Base-by-base conservation (phyloP, 768 basidiomycete species). In the Phlebiopsis flavidoalba region DNA sequence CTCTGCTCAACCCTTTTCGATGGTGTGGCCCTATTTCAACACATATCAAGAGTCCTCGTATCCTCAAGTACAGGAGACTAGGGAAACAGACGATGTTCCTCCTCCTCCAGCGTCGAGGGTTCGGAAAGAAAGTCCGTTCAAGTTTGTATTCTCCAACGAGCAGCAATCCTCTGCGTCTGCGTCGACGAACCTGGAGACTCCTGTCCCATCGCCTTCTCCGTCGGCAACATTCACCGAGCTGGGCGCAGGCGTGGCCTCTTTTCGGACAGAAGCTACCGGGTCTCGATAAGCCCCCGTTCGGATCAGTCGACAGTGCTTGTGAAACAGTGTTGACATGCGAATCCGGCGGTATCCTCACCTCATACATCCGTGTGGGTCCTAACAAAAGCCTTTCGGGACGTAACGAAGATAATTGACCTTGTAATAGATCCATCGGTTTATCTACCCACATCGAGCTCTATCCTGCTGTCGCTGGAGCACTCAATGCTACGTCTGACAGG, bases 361-460 rank as follows among this genome's bases (percentile, higher is more conserved):
- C 53, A 59, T 62, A 47, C n/a, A 66, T 72, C 24, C n/a, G n/a
- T 72, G 71, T 72, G 37, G 61, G 69, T 64, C 36, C 24, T 24
- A n/a, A 36, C 31, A 3, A 15, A 15, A 5, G 52, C 35, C 15
- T 11, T 5, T 21, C 3, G 21, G n/a, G n/a, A n/a, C n/a, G n/a
- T n/a, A n/a, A 10, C 33, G 15, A 17, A 33, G 8, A 12, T 51
- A 5, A 21, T 33, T 53, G 52, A 53, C 33, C 2, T 5, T 17
- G 5, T 11, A 5, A 1, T 52, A 80, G 79, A 80, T 69, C 76
- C 78, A 19, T 64, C 75, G 15, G 72, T 75, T 33, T 76, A 77
- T 62, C 71, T n/a, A n/a, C 69, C 47, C 51, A 69, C 48, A 52
- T 71, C n/a, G 65, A 72, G 51, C 59, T 67, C 6, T 69, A 61